A percentile compares a stretch with the other conserved stretches of the same genome.
Evolutionary conservation across 169 alveolate genomes (phyloP).

Genomic region (Ophryocystis elektroscirrha): DNA sequence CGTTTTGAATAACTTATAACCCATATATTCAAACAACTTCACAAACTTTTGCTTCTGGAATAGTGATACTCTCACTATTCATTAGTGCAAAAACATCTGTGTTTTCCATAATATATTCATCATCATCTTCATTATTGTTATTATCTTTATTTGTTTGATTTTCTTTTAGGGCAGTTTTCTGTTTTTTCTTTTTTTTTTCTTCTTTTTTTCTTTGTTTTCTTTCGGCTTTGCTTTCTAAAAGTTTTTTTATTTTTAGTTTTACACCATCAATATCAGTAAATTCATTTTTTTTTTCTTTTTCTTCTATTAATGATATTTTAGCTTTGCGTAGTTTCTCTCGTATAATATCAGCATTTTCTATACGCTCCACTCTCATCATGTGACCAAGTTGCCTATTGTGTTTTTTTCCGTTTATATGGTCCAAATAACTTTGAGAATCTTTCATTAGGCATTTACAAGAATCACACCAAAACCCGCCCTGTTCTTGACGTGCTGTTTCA

Average conservation of each 20-base stretch:
- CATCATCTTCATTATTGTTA: not conserved
- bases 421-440: constrained; percentile 56
- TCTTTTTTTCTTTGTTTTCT: not conserved
- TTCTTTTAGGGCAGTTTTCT: not conserved
- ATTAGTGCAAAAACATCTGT: not conserved
- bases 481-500: no score
- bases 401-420: constrained; percentile 63
- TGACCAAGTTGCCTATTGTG: constrained; percentile 59
- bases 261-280: not conserved
- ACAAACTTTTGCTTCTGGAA: not conserved
- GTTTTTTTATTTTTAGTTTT: not conserved
- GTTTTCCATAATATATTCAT: not conserved
- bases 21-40: not conserved
- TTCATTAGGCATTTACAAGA: constrained; percentile 45
- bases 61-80: not conserved
- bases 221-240: not conserved
- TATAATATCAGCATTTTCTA: constrained; percentile 36
- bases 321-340: constrained; percentile 29
- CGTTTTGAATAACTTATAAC: not conserved
- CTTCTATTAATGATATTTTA: not conserved
- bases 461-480: constrained; percentile 44
- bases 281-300: not conserved
- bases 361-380: constrained; percentile 64
- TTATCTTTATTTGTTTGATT: not conserved
- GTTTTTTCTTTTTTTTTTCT: not conserved